Evolutionary conservation across 768 basidiomycete species (phyloP), one percentile per base, ranked within the genome.

Genomic region (Gymnopilus dilepis): DNA sequence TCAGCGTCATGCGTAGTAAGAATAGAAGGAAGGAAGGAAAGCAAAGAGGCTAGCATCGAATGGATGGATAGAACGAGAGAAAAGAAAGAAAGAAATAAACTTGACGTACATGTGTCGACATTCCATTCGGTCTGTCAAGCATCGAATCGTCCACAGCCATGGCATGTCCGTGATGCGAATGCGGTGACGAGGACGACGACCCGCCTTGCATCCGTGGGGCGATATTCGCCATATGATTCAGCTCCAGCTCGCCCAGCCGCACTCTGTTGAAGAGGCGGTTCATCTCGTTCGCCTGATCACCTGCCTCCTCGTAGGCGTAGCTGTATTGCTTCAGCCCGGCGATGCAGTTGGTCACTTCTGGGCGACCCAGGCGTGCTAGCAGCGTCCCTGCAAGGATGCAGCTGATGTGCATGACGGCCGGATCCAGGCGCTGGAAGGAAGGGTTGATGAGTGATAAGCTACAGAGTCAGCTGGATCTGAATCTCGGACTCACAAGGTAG

Each of bases 301-400:
- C 90, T 30, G 92, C 89, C 66, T 94, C 92, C 70, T 94, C 94
- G 66, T 94, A 94, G 19, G 92, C 90, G 67, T 88, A 85, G 69
- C 91, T 91, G 71, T 96, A 96, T 74, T 97, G 95, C 68, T 91
- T 84, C 22, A 97, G 81, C 28, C 92, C 95, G 22, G 83, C 85
- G 67, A 97, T 88, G 72, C 95, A 97, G 67, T 90, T 89, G 57
- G 82, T 76, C 31, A 91, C 93, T 74, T 96, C 95, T 1, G 88
- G 86, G 19, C 92, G 87, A 6, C 90, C 94, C n/a, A 91, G 76
- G 24, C 88, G 84, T 5, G 94, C 95, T 56, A 97, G 84, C 13
- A 95, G 79, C 50, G 82, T 86, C 12, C 95, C 95, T 0, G 94
- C 91, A 62, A 92, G 89, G 63, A 91, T 92, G 71, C 92, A 88